A percentile compares a stretch with the other conserved stretches of the same genome.
Conservation (phyloP, 1,139 yeast species). For the Kodamaea plutei region DNA sequence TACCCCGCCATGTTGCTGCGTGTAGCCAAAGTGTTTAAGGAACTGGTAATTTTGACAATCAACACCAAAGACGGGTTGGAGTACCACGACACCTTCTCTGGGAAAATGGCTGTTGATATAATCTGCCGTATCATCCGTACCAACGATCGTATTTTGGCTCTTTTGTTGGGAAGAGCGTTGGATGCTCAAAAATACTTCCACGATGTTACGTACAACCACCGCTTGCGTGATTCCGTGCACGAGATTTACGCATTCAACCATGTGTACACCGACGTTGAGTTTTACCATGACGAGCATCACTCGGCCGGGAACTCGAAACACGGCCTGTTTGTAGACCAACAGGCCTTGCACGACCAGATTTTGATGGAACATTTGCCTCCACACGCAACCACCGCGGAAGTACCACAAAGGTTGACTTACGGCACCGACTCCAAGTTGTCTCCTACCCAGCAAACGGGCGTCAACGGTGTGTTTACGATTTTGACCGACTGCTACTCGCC, state of each 20-base stretch:
- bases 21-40: conserved; percentile 78
- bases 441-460: conserved; percentile 31
- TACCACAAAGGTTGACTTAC: conserved; percentile 3
- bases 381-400: conserved; percentile 4
- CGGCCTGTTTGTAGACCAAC: conserved; percentile 26
- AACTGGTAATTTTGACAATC: conserved; percentile 66
- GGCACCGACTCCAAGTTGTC: conserved; percentile 3
- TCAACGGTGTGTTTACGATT: conserved; percentile 89
- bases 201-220: conserved; percentile 92
- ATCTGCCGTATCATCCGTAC: conserved; percentile 83
- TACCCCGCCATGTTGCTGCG: conserved; percentile 87
- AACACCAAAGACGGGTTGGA: conserved; percentile 91
- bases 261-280: conserved; percentile 39
- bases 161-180: conserved; percentile 82
- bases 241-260: conserved; percentile 90
- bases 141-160: conserved; percentile 85
- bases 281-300: conserved; percentile 28
- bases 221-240: conserved; percentile 78
- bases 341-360: conserved; percentile 12
- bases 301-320: conserved; percentile 25
- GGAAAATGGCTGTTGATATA: conserved; percentile 88
- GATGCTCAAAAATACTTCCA: conserved; percentile 95
- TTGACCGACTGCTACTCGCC: conserved; percentile 95
- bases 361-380: conserved; percentile 13
- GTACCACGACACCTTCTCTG: conserved; percentile 92